These are phyloP conservation scores for Sisymbrium irio DNA, from an alignment of 345 rosid species.

Conservation along the genomic window DNA sequence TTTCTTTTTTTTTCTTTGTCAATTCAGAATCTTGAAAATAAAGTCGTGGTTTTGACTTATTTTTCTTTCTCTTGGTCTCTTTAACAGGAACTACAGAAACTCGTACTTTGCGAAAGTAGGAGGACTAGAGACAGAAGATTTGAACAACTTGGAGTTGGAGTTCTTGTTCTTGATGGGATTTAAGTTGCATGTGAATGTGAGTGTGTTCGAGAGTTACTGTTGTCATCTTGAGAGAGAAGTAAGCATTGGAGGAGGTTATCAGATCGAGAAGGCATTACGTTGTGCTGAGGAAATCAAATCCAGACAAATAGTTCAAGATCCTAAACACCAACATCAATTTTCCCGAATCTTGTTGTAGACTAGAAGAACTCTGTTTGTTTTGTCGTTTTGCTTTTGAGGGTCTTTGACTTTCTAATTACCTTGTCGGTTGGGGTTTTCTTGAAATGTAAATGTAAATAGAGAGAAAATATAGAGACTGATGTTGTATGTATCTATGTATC, in stretches of 20 bases:
- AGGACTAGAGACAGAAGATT: slow-evolving; percentile 62
- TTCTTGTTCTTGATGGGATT: slow-evolving; percentile 86
- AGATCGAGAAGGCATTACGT: slow-evolving; percentile 72
- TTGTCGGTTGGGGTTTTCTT: slow-evolving; percentile 31
- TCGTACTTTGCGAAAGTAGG: slow-evolving; percentile 84
- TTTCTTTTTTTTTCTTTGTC: not conserved
- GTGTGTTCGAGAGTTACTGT: slow-evolving; percentile 91
- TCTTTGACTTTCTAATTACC: slow-evolving; percentile 30
- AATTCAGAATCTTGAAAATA: not conserved
- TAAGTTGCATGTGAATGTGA: slow-evolving; percentile 79
- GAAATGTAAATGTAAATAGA: slow-evolving; percentile 23
- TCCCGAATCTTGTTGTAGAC: slow-evolving; percentile 59
- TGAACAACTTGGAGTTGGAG: slow-evolving; percentile 76
- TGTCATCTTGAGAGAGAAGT: slow-evolving; percentile 90
- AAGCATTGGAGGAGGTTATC: slow-evolving; percentile 83
- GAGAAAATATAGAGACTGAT: slow-evolving; percentile 1
- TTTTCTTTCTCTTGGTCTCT: not conserved
- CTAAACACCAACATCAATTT: slow-evolving; percentile 44
- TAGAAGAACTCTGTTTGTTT: slow-evolving; percentile 1
- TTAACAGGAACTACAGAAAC: slow-evolving; percentile 79
- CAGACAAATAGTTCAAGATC: slow-evolving; percentile 43
- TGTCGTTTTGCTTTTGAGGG: slow-evolving; percentile 24
- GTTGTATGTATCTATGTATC: slow-evolving; percentile 24
- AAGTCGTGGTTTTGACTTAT: not conserved
- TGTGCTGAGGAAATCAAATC: slow-evolving; percentile 89